These are phyloP conservation scores for Skeletonema tropicum DNA, from an alignment of 108 stramenopile genomes.

Conservation along the genomic window DNA sequence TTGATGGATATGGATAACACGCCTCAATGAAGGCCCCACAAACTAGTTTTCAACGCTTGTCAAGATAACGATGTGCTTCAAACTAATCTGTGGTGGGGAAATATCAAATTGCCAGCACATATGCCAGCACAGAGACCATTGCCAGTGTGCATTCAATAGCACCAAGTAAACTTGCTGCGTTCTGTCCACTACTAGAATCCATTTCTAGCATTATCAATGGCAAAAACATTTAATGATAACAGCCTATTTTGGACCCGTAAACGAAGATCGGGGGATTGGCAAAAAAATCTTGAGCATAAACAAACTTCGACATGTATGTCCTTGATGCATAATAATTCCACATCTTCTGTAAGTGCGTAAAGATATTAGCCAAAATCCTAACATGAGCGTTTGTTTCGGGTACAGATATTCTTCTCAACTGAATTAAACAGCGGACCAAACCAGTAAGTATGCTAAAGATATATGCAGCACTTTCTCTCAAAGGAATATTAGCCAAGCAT, in stretches of 20 bases:
- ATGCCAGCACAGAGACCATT: conserved; percentile 81
- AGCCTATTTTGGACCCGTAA: conserved; percentile 81
- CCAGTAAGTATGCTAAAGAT: conserved; percentile 25
- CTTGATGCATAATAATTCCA: conserved; percentile 9
- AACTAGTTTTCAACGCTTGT: conserved; percentile 66
- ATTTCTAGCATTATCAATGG: conserved; percentile 85
- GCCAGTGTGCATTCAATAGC: conserved; percentile 77
- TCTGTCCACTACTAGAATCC: conserved; percentile 54
- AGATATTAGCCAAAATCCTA: not conserved
- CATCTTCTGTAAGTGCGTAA: not conserved
- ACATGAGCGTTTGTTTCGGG: not conserved
- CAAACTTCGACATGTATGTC: not conserved
- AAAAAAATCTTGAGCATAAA: not conserved
- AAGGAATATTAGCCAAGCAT: too few relatives aligned
- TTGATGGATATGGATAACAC: conserved; percentile 87
- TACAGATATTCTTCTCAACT: conserved; percentile 18
- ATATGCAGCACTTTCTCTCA: conserved; percentile 19
- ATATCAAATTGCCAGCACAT: conserved; percentile 60
- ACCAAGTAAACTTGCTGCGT: conserved; percentile 59
- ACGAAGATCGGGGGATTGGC: conserved; percentile 55
- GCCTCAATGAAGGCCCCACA: conserved; percentile 88
- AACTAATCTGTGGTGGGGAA: not conserved
- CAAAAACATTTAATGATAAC: conserved; percentile 72
- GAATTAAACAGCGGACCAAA: conserved; percentile 25
- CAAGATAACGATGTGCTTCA: conserved; percentile 35